Base-by-base conservation (phyloP, 2,329 filamentous ascomycete genomes). In the Colletotrichum orbiculare region DNA sequence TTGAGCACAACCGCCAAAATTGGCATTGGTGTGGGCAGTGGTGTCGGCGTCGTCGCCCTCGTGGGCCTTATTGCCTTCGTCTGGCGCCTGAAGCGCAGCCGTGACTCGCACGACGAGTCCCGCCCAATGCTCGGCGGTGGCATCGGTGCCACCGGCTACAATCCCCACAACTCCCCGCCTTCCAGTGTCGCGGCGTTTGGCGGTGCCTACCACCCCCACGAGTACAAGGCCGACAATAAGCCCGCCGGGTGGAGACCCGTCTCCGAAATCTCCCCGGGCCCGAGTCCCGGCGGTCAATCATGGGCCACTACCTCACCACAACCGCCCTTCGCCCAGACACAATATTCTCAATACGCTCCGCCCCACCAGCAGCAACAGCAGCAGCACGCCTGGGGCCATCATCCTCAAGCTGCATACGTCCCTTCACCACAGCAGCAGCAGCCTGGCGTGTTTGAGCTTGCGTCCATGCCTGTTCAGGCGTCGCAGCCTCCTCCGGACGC, bases 21-120 rank as follows among this genome's bases (percentile, higher is more conserved):
- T 47, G 81, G 78, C 9, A 73, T 83, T 9, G 79, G 76, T 6
- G 74, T 79, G 0, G 81, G 79, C 10, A 72, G 75, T 3, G 72
- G 65, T 15, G 71, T 75, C 39, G 75, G 74, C 6, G 64, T 56
- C 11, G 53, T 73, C 13, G 71, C 66, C 0, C 63, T 70, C 2
- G 64, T 66, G 1, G 43, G 52, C 11, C 39, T 68, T 13, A 13
- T 49, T 10, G 54, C 48, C 41, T 66, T 60, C 42, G 12, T 63
- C 13, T 69, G 66, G 62, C 56, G 62, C 39, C 33, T 58, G 3
- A 60, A 64, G 47, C 38, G 54, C 9, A 67, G 59, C 48, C 66
- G 67, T 48, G 43, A 41, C 34, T 25, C 58, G 13, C 66, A 66
- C 35, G 65, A 69, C 3, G 67, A 69, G 49, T 49, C 62, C 6